Conservation (phyloP, 768 basidiomycete genomes). For the Lactarius pseudohatsudake region DNA sequence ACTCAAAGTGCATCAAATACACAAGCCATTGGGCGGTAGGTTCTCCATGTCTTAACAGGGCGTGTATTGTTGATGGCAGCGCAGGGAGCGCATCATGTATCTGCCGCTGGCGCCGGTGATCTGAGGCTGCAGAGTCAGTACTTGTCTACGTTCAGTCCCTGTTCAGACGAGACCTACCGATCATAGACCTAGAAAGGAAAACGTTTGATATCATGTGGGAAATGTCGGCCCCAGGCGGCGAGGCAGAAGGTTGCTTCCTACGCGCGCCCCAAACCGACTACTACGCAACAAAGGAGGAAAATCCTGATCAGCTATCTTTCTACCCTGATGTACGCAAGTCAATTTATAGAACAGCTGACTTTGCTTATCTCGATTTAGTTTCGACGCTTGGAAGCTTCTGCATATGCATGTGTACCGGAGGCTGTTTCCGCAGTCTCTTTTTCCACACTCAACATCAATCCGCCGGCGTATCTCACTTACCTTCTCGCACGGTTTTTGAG, state of each 20-base stretch:
- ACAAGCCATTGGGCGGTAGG: conserved; percentile 83
- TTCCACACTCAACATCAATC: conserved; percentile 67
- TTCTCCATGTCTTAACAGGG: conserved; percentile 17
- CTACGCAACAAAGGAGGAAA: conserved; percentile 43
- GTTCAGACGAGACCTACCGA: background rate
- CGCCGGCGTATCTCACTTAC: conserved; percentile 61
- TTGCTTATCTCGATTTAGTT: conserved; percentile 34
- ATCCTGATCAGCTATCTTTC: conserved; percentile 37
- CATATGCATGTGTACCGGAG: conserved; percentile 39
- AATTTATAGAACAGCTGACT: background rate
- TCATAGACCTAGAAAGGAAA: conserved; percentile 61
- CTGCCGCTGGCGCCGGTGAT: conserved; percentile 48
- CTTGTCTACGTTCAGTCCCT: background rate
- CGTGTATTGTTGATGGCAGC: background rate
- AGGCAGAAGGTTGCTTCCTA: conserved; percentile 61
- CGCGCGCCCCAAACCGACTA: conserved; percentile 65
- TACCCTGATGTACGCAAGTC: conserved; percentile 37
- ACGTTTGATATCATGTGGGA: conserved; percentile 78
- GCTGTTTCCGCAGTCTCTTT: conserved; percentile 56
- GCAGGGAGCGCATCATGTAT: conserved; percentile 81
- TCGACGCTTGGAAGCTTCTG: conserved; percentile 41
- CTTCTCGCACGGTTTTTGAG: conserved; percentile 58
- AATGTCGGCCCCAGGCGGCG: conserved; percentile 58
- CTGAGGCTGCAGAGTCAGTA: conserved; percentile 51
- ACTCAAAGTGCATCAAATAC: conserved; percentile 70